Conservation (phyloP, 2,329 filamentous ascomycete species). For the Trichoderma atrobrunneum region DNA sequence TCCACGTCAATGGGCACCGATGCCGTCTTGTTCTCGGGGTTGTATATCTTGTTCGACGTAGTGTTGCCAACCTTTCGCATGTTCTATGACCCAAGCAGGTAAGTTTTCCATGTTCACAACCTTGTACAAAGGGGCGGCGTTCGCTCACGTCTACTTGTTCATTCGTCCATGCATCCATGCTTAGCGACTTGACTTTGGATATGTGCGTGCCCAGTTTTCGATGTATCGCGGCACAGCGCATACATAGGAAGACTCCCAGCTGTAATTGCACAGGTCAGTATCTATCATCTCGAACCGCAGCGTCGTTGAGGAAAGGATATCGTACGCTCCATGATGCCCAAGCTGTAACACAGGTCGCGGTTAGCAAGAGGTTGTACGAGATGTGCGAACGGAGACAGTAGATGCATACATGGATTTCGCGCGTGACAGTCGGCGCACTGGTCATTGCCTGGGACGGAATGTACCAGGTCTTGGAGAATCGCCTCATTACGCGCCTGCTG, state of each 20-base stretch:
- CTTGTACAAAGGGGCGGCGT: neutral
- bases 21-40: constrained; percentile 77
- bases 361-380: constrained; percentile 28
- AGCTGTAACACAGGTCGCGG: constrained; percentile 48
- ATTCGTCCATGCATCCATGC: constrained; percentile 95
- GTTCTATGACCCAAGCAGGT: constrained; percentile 53
- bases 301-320: constrained; percentile 25
- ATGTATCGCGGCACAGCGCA: constrained; percentile 94
- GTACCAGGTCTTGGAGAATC: constrained; percentile 82
- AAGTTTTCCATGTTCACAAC: neutral
- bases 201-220: constrained; percentile 97
- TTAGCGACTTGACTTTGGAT: constrained; percentile 97
- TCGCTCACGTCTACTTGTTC: constrained; percentile 88
- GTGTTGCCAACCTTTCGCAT: constrained; percentile 92
- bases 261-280: constrained; percentile 37
- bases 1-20: constrained; percentile 86
- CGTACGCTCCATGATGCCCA: constrained; percentile 97
- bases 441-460: constrained; percentile 81
- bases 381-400: constrained; percentile 13
- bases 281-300: neutral
- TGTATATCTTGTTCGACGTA: constrained; percentile 83
- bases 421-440: constrained; percentile 90
- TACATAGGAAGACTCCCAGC: constrained; percentile 94
- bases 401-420: constrained; percentile 77
- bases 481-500: constrained; percentile 98